Evolutionary conservation across 257 asterid species (phyloP).

Genomic region (Echium plantagineum): DNA sequence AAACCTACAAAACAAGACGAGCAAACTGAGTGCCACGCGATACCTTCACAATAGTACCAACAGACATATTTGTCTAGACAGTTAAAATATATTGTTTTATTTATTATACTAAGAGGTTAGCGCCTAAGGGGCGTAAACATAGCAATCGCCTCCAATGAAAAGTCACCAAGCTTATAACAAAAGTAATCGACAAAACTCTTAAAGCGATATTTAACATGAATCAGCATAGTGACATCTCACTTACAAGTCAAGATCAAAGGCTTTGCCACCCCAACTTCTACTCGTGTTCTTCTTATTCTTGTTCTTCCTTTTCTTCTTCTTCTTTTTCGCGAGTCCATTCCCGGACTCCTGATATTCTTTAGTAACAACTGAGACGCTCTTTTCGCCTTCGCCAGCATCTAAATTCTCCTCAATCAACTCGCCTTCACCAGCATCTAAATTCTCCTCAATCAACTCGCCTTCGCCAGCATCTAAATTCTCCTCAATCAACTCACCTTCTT

Average conservation of each 20-base stretch:
- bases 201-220: neutral
- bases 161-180: neutral
- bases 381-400: constrained; percentile 23
- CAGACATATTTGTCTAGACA: neutral
- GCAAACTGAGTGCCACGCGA: neutral
- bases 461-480: constrained; percentile 26
- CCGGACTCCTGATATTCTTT: constrained; percentile 25
- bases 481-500: constrained; percentile 31
- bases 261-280: constrained; percentile 31
- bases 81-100: neutral
- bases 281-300: constrained; percentile 50
- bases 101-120: neutral
- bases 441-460: constrained; percentile 24
- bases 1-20: constrained; percentile 34
- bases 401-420: too few relatives aligned
- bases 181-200: neutral
- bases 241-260: constrained; percentile 54
- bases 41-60: neutral
- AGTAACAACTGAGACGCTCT: constrained; percentile 22
- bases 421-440: constrained; percentile 13
- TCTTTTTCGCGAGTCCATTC: constrained; percentile 20
- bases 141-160: neutral
- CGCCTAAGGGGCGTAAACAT: neutral
- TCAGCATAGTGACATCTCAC: neutral
- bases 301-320: constrained; percentile 41